Evolutionary conservation across 2,329 filamentous ascomycete genomes (phyloP).

Genomic region (Aureobasidium sp.): DNA sequence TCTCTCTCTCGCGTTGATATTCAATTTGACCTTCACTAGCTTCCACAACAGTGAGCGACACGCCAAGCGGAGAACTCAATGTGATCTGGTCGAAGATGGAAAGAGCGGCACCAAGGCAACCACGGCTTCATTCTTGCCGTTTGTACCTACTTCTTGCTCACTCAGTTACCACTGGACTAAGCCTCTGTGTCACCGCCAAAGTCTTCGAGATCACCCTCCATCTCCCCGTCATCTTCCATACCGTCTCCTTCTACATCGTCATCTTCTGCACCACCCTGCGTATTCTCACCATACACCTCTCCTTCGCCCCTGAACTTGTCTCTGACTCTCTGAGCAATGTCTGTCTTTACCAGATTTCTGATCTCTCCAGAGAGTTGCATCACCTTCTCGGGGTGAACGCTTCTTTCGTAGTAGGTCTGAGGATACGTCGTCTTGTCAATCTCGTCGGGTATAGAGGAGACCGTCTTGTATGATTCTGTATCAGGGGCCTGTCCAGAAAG

Average conservation of each 20-base stretch:
- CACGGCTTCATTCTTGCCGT: background rate
- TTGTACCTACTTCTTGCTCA: background rate
- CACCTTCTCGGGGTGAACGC: conserved; percentile 5
- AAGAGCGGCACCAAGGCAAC: background rate
- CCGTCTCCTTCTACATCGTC: conserved; percentile 3
- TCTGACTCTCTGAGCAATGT: conserved; percentile 1
- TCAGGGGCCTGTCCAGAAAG: conserved; percentile 27
- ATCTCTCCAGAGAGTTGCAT: conserved; percentile 5
- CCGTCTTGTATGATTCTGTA: conserved; percentile 18
- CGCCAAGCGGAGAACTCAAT: background rate
- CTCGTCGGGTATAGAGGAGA: background rate
- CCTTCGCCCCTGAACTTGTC: background rate
- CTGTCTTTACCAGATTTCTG: conserved; percentile 7
- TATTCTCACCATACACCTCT: background rate
- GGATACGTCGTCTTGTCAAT: background rate
- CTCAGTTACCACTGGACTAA: background rate
- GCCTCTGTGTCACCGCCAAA: conserved; percentile 4
- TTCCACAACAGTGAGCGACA: background rate
- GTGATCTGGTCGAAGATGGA: background rate
- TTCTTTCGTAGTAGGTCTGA: conserved; percentile 6
- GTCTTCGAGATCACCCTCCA: conserved; percentile 13
- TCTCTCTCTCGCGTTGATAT: no score
- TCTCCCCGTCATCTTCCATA: conserved; percentile 7
- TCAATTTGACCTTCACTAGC: background rate
- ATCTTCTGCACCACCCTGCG: conserved; percentile 6